phyloP scores from a whole-genome alignment of 2,329 filamentous ascomycete genomes.

The Gremmenia infestans region DNA sequence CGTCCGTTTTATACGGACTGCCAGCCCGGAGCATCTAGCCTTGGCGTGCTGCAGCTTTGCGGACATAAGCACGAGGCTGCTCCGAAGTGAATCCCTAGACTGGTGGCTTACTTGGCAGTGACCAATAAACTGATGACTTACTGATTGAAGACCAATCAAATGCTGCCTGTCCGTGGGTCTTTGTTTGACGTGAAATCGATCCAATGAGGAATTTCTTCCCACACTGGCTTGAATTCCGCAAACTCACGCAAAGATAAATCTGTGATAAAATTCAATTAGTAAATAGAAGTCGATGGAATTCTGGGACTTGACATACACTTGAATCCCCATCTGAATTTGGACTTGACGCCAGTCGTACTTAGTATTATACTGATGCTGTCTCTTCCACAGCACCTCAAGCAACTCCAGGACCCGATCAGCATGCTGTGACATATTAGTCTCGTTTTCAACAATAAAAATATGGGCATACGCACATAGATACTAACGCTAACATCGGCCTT shows the following conservation, averaged over 20 bases:
- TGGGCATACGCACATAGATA: constrained; percentile 25
- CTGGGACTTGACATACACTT: constrained; percentile 17
- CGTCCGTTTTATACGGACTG: background rate
- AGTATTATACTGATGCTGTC: constrained; percentile 26
- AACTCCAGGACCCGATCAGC: constrained; percentile 27
- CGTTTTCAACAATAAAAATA: background rate
- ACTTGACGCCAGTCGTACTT: constrained; percentile 30
- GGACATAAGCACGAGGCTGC: background rate
- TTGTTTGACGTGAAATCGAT: too few relatives aligned
- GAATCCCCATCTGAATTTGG: constrained; percentile 29
- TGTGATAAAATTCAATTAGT: background rate
- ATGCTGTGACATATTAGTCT: constrained; percentile 19
- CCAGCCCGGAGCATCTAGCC: background rate
- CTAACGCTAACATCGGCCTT: constrained; percentile 24
- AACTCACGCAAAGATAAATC: constrained; percentile 22
- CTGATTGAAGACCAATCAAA: background rate
- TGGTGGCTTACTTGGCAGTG: background rate
- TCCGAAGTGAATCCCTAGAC: background rate
- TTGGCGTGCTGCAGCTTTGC: constrained; percentile 6
- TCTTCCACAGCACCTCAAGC: constrained; percentile 29
- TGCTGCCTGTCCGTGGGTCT: background rate
- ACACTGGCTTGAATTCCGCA: too few relatives aligned
- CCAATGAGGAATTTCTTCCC: too few relatives aligned
- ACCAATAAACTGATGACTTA: too few relatives aligned
- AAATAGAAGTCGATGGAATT: background rate